These are phyloP conservation scores for Mallotus nudiflorus DNA, from an alignment of 345 rosid species.

Conservation along the genomic window DNA sequence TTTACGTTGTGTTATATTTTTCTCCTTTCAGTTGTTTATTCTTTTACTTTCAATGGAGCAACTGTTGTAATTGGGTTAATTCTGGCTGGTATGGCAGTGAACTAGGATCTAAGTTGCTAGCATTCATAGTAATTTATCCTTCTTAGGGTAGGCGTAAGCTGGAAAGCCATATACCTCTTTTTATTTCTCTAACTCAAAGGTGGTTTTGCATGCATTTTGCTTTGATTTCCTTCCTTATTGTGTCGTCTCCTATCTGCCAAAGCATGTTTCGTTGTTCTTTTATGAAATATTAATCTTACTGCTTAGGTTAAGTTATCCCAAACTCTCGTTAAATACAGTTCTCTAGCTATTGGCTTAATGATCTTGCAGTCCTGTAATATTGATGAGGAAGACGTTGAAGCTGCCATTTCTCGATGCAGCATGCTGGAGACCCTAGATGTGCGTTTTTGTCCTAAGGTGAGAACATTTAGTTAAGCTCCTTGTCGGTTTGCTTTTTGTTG, in stretches of 20 bases:
- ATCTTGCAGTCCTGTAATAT: conserved; percentile 65
- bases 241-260: neutral
- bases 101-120: neutral
- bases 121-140: neutral
- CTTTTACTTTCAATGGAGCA: neutral
- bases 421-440: conserved; percentile 93
- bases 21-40: neutral
- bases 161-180: neutral
- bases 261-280: neutral
- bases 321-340: too few relatives aligned
- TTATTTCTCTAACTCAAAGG: neutral
- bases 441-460: conserved; percentile 90
- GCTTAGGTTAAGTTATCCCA: neutral
- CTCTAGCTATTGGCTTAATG: conserved; percentile 11
- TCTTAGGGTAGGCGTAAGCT: neutral
- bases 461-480: conserved; percentile 6
- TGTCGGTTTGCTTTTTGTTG: too few relatives aligned
- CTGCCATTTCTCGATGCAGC: conserved; percentile 71
- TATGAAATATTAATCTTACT: neutral
- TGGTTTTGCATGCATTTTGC: neutral
- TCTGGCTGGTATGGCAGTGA: neutral
- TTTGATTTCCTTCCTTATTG: neutral
- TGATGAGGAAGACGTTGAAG: conserved; percentile 69
- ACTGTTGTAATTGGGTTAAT: neutral
- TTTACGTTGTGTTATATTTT: neutral